phyloP scores from a whole-genome alignment of 2,329 filamentous ascomycete species.

The Gyromitra esculenta region DNA sequence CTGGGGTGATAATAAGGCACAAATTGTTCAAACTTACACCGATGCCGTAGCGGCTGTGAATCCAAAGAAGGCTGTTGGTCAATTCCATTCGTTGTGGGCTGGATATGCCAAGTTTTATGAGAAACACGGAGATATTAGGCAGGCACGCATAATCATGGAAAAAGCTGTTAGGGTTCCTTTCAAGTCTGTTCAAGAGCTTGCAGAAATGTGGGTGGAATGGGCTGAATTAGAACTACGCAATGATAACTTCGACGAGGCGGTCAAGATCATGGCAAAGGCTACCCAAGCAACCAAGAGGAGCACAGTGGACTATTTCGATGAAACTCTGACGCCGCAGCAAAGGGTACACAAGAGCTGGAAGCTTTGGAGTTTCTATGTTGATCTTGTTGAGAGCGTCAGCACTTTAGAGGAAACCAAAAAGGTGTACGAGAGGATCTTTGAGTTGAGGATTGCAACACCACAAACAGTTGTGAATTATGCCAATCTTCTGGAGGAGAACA shows the following conservation, averaged over 20 bases:
- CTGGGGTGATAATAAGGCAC: conserved; percentile 91
- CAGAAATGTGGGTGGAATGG: conserved; percentile 99
- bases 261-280: conserved; percentile 96
- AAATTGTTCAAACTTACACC: conserved; percentile 93
- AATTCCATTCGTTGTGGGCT: conserved; percentile 93
- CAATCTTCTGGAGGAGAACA: conserved; percentile 90
- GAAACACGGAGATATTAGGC: conserved; percentile 81
- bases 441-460: conserved; percentile 95
- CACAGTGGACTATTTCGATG: conserved; percentile 99
- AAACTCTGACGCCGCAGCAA: conserved; percentile 91
- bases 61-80: conserved; percentile 91
- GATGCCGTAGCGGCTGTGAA: conserved; percentile 91
- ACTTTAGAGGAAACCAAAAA: conserved; percentile 90
- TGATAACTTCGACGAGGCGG: conserved; percentile 93
- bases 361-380: conserved; percentile 98
- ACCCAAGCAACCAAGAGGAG: conserved; percentile 96
- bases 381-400: conserved; percentile 93
- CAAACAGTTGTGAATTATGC: conserved; percentile 99
- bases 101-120: conserved; percentile 99
- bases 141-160: conserved; percentile 91
- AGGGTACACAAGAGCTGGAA: conserved; percentile 99
- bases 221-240: conserved; percentile 96
- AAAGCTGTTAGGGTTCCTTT: conserved; percentile 98
- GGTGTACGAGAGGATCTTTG: conserved; percentile 97
- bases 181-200: conserved; percentile 95